Evolutionary conservation across 1,284 basidiomycete species (phyloP), one percentile per base, ranked within the genome.

Genomic region (Puccinia horiana): DNA sequence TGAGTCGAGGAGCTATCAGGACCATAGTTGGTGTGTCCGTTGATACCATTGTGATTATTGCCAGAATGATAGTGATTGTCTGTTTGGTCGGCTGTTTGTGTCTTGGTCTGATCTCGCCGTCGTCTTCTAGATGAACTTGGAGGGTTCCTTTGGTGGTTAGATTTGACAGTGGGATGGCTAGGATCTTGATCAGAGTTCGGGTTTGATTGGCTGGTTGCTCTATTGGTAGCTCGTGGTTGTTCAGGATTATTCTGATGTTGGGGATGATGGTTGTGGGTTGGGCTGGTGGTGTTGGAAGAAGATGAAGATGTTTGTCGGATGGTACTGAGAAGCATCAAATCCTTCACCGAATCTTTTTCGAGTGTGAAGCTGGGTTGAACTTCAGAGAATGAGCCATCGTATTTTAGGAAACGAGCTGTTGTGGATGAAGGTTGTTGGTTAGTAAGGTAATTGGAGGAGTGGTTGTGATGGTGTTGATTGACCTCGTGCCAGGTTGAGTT

Each of bases 301-400:
- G 69, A 47, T 4, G 69, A 47, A 29, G 69, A 29, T 4, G 69
- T 4, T 26, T 69, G 65, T 42, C 65, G 58, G 42, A 32, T 56
- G 29, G 61, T 65, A 42, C 75, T 77, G 56, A 77, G 75, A 3
- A 79, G 49, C 29, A 63, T 79, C 11, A 79, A 37, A 56, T 79
- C 76, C 56, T 79, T 79, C 26, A 79, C 76, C 29, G 61, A 79
- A n/a, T 79, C 76, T 35, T 79, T 79, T 52, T 79, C 76, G 32
- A 79, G 61, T 3, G 70, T 49, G 26, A 79, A 65, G 44, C 52
- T 69, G 29, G 63, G 61, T 54, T 79, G 29, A 20, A 69, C 52
- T 47, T 58, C 61, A 14, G 63, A 69, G n/a, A 79, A 56, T 16
- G 76, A 52, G 18, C 76, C 76, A 79, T 79, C 76, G 52, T 52